Conservation (phyloP, 306 rosid genomes). For the Quercus suber region DNA sequence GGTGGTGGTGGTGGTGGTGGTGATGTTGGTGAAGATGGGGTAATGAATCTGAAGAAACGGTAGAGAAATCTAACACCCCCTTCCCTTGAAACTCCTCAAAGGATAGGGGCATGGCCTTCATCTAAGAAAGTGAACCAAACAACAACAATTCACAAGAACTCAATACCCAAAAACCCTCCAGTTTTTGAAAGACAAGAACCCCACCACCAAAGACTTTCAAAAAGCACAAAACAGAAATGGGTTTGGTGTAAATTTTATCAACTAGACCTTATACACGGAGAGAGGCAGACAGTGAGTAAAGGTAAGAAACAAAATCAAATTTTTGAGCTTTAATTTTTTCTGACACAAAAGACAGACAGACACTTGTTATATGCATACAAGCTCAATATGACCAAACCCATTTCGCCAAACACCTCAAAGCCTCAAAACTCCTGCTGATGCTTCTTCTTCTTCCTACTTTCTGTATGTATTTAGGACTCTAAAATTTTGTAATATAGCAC, state of each 20-base stretch:
- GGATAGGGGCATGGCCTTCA: constrained; percentile 98
- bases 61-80: constrained; percentile 67
- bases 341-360: constrained; percentile 14
- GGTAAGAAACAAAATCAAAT: constrained; percentile 11
- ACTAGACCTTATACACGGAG: not conserved
- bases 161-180: constrained; percentile 39
- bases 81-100: constrained; percentile 87
- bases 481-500: constrained; percentile 8
- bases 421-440: not conserved
- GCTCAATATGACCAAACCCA: not conserved
- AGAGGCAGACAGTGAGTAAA: constrained; percentile 1
- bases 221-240: not conserved
- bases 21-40: constrained; percentile 1
- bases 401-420: not conserved
- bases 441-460: constrained; percentile 5
- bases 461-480: constrained; percentile 2
- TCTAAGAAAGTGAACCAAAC: constrained; percentile 46
- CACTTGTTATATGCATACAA: constrained; percentile 10
- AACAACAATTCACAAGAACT: constrained; percentile 33
- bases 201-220: constrained; percentile 15
- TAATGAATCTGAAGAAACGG: constrained; percentile 53
- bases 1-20: too few species aligned
- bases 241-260: constrained; percentile 12
- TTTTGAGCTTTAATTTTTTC: constrained; percentile 9
- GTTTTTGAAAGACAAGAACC: constrained; percentile 39